Conservation (phyloP, 129 eudicot species). For the Escallonia rubra region DNA sequence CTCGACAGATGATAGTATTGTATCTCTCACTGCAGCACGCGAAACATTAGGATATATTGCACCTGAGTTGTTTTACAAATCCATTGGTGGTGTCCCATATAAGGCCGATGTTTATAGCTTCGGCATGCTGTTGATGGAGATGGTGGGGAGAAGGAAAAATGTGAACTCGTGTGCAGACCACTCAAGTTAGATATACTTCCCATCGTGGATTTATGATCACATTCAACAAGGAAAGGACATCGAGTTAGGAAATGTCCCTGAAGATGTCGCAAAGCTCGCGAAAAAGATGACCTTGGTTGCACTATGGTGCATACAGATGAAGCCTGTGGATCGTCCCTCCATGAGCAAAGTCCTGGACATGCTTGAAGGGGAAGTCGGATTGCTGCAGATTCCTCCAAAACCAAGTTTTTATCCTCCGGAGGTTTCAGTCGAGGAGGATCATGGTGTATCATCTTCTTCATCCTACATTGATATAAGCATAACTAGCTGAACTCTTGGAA, state of each 20-base stretch:
- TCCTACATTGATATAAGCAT: no score
- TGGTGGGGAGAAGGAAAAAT: neutral
- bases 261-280: constrained; percentile 10
- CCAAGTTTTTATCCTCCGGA: neutral
- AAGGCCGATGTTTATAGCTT: constrained; percentile 12
- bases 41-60: constrained; percentile 2
- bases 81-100: constrained; percentile 4
- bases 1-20: neutral
- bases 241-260: neutral
- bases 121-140: constrained; percentile 6
- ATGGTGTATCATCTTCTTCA: no score
- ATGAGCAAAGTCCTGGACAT: constrained; percentile 32
- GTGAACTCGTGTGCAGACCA: neutral
- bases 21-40: constrained; percentile 6
- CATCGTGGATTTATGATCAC: constrained; percentile 13
- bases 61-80: constrained; percentile 2
- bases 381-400: constrained; percentile 22
- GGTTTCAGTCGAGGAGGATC: no score
- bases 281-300: constrained; percentile 35
- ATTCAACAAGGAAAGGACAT: constrained; percentile 14
- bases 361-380: constrained; percentile 28
- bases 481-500: no score
- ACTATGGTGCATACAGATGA: constrained; percentile 42
- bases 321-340: constrained; percentile 24
- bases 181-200: constrained; percentile 6